A percentile compares a stretch with the other conserved stretches of the same genome.
phyloP scores from a whole-genome alignment of 2,329 filamentous ascomycete genomes.

The Fusarium mangiferae region DNA sequence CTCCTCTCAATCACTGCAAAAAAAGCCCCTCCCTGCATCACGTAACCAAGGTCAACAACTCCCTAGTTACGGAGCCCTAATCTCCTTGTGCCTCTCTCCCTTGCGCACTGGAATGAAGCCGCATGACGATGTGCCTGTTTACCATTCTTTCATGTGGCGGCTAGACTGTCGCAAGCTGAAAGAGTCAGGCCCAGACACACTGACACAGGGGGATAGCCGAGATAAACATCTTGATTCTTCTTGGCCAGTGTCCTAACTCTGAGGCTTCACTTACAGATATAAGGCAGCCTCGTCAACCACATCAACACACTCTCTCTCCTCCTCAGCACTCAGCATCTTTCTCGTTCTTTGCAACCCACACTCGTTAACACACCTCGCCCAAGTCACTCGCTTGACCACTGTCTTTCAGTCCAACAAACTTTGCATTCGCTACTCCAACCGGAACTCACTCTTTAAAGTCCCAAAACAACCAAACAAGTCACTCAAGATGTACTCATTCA shows the following conservation, averaged over 20 bases:
- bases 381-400: constrained; percentile 41
- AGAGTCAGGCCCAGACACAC: background rate
- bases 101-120: constrained; percentile 33
- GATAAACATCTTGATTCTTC: constrained; percentile 1
- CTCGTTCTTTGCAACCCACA: constrained; percentile 22
- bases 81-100: constrained; percentile 26
- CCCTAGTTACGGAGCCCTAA: constrained; percentile 26
- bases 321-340: constrained; percentile 19
- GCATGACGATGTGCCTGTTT: constrained; percentile 19
- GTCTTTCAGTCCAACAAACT: constrained; percentile 16
- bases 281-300: constrained; percentile 30
- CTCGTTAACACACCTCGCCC: constrained; percentile 35
- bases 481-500: constrained; percentile 43
- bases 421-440: constrained; percentile 2
- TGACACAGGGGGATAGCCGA: background rate
- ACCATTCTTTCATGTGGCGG: constrained; percentile 28
- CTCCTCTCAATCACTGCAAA: background rate
- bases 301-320: background rate
- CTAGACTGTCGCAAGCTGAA: constrained; percentile 20
- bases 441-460: constrained; percentile 17
- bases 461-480: constrained; percentile 15
- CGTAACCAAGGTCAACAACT: constrained; percentile 8
- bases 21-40: constrained; percentile 8
- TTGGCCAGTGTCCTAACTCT: background rate
- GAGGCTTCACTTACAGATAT: constrained; percentile 31